Conservation (phyloP, 257 asterid species). For the Dorcoceras hygrometricum region DNA sequence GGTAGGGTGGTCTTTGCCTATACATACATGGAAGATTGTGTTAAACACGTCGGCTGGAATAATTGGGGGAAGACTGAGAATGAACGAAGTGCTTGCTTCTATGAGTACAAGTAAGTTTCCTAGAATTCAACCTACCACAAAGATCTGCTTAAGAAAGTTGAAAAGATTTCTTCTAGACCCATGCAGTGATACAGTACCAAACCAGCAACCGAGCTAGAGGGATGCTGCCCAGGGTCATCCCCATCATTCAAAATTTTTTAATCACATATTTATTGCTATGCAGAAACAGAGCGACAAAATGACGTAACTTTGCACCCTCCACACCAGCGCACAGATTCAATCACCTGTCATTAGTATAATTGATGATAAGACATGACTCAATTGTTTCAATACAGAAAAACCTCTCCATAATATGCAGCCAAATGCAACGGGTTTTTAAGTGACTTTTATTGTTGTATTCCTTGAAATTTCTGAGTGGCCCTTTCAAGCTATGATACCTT, state of each 20-base stretch:
- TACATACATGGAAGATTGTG: constrained; percentile 72
- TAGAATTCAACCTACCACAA: neutral
- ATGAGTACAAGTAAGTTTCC: constrained; percentile 72
- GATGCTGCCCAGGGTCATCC: too few species aligned
- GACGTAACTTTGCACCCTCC: too few species aligned
- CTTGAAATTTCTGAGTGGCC: neutral
- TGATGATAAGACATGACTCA: too few species aligned
- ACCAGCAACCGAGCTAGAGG: neutral
- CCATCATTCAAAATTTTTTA: too few species aligned
- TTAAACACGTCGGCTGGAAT: constrained; percentile 79
- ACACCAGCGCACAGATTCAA: too few species aligned
- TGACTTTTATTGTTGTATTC: neutral
- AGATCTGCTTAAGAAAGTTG: neutral
- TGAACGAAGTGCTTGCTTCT: constrained; percentile 94
- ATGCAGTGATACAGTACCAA: neutral
- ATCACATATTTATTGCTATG: too few species aligned
- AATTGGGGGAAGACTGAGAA: constrained; percentile 93
- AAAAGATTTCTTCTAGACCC: neutral
- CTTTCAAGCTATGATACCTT: neutral
- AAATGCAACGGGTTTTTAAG: neutral
- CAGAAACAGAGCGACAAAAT: too few species aligned
- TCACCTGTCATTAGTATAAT: too few species aligned
- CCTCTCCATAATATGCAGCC: neutral
- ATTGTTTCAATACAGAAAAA: neutral
- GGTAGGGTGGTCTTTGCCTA: constrained; percentile 87